These are phyloP conservation scores for Candida wancherniae DNA, from an alignment of 805 yeast species.

Conservation along the genomic window DNA sequence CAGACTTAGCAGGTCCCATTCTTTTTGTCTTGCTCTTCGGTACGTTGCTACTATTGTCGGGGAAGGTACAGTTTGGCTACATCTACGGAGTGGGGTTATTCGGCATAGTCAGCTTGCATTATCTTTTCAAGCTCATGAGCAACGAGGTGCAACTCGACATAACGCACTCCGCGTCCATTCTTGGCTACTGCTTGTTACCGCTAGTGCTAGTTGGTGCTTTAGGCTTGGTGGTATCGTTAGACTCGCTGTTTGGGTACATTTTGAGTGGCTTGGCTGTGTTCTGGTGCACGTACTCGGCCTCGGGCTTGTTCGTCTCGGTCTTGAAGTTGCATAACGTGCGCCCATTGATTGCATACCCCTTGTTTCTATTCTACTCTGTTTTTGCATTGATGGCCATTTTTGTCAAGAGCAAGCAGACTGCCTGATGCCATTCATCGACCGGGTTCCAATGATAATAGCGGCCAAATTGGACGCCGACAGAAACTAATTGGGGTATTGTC, in stretches of 20 bases:
- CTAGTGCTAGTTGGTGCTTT: slow-evolving; percentile 72
- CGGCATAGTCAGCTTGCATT: slow-evolving; percentile 82
- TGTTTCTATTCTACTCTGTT: slow-evolving; percentile 84
- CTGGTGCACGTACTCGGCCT: slow-evolving; percentile 93
- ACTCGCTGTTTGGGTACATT: slow-evolving; percentile 69
- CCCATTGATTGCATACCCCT: slow-evolving; percentile 87
- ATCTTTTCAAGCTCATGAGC: slow-evolving; percentile 84
- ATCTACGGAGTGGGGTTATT: slow-evolving; percentile 93
- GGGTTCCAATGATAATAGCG: background rate
- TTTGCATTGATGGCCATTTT: slow-evolving; percentile 96
- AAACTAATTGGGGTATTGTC: background rate
- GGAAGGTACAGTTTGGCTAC: slow-evolving; percentile 95
- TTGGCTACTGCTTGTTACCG: slow-evolving; percentile 92
- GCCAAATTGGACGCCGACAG: background rate
- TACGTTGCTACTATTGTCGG: slow-evolving; percentile 72
- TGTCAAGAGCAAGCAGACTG: slow-evolving; percentile 37
- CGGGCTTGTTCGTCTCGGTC: slow-evolving; percentile 87
- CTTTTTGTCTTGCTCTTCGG: slow-evolving; percentile 87
- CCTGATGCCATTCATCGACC: background rate
- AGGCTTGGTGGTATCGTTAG: slow-evolving; percentile 62
- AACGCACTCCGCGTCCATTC: slow-evolving; percentile 77
- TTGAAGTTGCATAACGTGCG: slow-evolving; percentile 81
- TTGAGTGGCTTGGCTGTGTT: slow-evolving; percentile 61
- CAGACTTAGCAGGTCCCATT: slow-evolving; percentile 94
- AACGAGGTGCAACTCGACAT: slow-evolving; percentile 51